A percentile compares a stretch with the other conserved stretches of the same genome.
Conservation (phyloP, 768 basidiomycete species). For the Panellus pusillus region DNA sequence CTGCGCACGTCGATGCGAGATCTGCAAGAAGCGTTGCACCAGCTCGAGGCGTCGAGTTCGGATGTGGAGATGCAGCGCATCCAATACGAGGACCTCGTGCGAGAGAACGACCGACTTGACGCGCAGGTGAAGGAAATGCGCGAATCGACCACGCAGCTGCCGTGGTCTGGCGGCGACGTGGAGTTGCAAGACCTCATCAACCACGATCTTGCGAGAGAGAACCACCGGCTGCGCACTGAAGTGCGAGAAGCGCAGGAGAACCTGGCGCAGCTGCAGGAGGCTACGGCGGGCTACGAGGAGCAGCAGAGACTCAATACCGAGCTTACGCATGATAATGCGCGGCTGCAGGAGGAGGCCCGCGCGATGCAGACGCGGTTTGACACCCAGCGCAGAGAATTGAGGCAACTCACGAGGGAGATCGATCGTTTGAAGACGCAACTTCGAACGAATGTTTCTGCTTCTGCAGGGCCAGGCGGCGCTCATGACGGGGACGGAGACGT, state of each 20-base stretch:
- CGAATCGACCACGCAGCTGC: conserved; percentile 21
- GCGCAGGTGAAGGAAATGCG: conserved; percentile 16
- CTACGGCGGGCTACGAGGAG: conserved; percentile 6
- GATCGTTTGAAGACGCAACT: conserved; percentile 10
- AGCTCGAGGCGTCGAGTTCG: conserved; percentile 12
- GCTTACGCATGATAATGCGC: conserved; percentile 4
- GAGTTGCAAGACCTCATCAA: conserved; percentile 22
- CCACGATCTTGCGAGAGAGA: conserved; percentile 18
- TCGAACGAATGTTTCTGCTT: background rate
- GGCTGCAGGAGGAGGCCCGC: conserved; percentile 1
- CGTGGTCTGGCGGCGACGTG: conserved; percentile 21
- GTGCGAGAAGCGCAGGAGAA: conserved; percentile 16
- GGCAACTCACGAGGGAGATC: conserved; percentile 15
- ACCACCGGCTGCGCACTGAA: conserved; percentile 12
- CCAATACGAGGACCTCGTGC: conserved; percentile 15
- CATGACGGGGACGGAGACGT: conserved; percentile 7
- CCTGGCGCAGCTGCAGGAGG: conserved; percentile 14
- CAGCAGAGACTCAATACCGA: conserved; percentile 11
- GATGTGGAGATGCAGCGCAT: conserved; percentile 20
- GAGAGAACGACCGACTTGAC: conserved; percentile 17
- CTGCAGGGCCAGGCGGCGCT: background rate
- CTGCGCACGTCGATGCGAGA: conserved; percentile 7
- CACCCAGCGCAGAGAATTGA: conserved; percentile 4
- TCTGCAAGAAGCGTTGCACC: conserved; percentile 1
- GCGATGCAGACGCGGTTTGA: conserved; percentile 10